phyloP scores from a whole-genome alignment of 805 yeast species.

The Starmerella riodocensis region DNA sequence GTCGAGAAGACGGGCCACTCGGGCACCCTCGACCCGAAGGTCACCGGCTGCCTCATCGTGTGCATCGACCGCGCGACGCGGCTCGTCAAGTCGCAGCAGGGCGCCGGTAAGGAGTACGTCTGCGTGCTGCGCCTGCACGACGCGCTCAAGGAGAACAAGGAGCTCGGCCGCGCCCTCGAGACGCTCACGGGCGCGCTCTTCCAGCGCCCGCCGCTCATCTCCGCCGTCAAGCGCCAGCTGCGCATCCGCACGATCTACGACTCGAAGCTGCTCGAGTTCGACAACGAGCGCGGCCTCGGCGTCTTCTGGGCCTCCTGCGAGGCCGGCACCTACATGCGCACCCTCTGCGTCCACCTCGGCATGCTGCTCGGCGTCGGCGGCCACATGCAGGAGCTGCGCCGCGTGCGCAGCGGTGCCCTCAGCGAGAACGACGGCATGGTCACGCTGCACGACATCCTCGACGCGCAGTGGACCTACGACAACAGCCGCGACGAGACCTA shows the following conservation, averaged over 20 bases:
- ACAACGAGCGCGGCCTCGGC: conserved; percentile 89
- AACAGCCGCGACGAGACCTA: conserved; percentile 94
- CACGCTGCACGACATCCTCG: conserved; percentile 92
- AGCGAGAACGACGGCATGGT: conserved; percentile 83
- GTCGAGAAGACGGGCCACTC: conserved; percentile 98
- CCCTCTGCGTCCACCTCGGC: conserved; percentile 96
- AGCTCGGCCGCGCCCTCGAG: conserved; percentile 74
- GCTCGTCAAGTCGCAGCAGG: conserved; percentile 95
- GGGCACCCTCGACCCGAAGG: conserved; percentile 97
- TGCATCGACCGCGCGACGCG: conserved; percentile 98
- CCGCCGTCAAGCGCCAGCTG: conserved; percentile 97
- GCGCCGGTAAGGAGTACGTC: conserved; percentile 99
- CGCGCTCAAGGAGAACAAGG: conserved; percentile 79
- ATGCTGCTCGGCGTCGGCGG: conserved; percentile 98
- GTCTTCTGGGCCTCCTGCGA: conserved; percentile 99
- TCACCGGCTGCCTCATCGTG: conserved; percentile 95
- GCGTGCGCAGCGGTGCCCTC: conserved; percentile 96
- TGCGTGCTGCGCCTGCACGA: conserved; percentile 95
- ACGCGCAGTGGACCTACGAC: conserved; percentile 96
- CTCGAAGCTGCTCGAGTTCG: conserved; percentile 89
- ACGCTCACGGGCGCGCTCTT: conserved; percentile 95
- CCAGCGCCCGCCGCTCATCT: conserved; percentile 97
- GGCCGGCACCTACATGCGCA: conserved; percentile 99
- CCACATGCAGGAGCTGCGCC: conserved; percentile 98
- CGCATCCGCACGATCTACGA: conserved; percentile 97